Conservation (phyloP, 1,284 basidiomycete genomes). For the Gymnopus androsaceus region DNA sequence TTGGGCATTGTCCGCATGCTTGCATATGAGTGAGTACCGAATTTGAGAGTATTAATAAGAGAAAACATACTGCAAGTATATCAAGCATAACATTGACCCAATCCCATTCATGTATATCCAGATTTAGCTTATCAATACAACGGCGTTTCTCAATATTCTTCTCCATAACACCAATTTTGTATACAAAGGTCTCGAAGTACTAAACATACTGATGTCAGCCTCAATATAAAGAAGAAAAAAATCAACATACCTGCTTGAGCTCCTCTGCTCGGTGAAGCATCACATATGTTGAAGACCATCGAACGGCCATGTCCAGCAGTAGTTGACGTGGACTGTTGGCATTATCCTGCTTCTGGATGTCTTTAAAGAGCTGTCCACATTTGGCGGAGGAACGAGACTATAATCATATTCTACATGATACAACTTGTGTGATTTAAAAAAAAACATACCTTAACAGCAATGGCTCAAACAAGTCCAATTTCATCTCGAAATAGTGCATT, state of each 20-base stretch:
- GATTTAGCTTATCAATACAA: conserved; percentile 31
- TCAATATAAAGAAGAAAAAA: background rate
- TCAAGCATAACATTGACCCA: conserved; percentile 21
- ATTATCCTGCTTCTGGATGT: conserved; percentile 23
- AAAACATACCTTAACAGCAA: conserved; percentile 32
- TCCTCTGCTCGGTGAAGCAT: conserved; percentile 35
- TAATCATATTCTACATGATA: background rate
- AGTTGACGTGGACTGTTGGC: conserved; percentile 21
- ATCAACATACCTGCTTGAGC: conserved; percentile 21
- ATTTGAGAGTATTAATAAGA: background rate
- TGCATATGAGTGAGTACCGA: background rate
- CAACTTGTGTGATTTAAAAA: background rate
- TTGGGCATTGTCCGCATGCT: conserved; percentile 39
- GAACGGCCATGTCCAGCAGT: conserved; percentile 41
- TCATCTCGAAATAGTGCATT: conserved; percentile 24
- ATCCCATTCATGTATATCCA: conserved; percentile 35
- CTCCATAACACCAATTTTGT: conserved; percentile 30
- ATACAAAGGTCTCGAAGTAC: conserved; percentile 34
- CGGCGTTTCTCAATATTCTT: conserved; percentile 23
- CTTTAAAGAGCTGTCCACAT: conserved; percentile 30
- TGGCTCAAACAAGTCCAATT: conserved; percentile 31
- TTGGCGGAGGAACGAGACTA: conserved; percentile 36
- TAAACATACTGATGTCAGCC: background rate
- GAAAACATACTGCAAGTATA: conserved; percentile 31
- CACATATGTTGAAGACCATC: conserved; percentile 42